phyloP scores from a whole-genome alignment of 495 filamentous ascomycete genomes.

The Hamigera avellanea region DNA sequence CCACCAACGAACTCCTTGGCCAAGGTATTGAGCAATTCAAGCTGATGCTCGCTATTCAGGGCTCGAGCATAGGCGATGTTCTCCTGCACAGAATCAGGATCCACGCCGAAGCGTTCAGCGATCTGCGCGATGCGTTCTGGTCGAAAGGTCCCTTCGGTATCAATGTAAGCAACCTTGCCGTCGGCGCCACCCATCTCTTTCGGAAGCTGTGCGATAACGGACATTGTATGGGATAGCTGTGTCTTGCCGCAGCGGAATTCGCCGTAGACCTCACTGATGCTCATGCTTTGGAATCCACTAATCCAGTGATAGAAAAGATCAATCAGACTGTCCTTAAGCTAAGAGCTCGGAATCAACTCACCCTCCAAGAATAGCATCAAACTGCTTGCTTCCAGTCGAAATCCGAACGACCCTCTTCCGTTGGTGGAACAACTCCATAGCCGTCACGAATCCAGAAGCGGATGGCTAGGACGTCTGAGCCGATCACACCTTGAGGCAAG shows the following conservation, averaged over 20 bases:
- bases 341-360: constrained; percentile 12
- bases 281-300: constrained; percentile 71
- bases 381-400: constrained; percentile 65
- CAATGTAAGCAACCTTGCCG: constrained; percentile 72
- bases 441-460: constrained; percentile 62
- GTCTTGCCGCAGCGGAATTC: constrained; percentile 76
- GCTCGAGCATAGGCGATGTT: constrained; percentile 67
- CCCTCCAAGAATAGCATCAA: constrained; percentile 63
- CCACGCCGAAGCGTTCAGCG: constrained; percentile 61
- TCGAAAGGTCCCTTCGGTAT: constrained; percentile 71
- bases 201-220: constrained; percentile 48
- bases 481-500: no score
- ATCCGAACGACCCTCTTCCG: constrained; percentile 58
- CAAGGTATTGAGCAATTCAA: constrained; percentile 57
- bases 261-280: constrained; percentile 62
- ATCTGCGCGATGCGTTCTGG: constrained; percentile 65
- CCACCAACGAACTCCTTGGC: constrained; percentile 54
- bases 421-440: constrained; percentile 56
- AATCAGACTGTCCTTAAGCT: not conserved
- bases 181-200: constrained; percentile 61
- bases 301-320: not conserved
- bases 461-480: constrained; percentile 39
- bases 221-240: constrained; percentile 57
- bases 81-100: constrained; percentile 54
- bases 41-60: constrained; percentile 65